phyloP scores from a whole-genome alignment of 2,329 filamentous ascomycete species.

The Diaporthe destruens region DNA sequence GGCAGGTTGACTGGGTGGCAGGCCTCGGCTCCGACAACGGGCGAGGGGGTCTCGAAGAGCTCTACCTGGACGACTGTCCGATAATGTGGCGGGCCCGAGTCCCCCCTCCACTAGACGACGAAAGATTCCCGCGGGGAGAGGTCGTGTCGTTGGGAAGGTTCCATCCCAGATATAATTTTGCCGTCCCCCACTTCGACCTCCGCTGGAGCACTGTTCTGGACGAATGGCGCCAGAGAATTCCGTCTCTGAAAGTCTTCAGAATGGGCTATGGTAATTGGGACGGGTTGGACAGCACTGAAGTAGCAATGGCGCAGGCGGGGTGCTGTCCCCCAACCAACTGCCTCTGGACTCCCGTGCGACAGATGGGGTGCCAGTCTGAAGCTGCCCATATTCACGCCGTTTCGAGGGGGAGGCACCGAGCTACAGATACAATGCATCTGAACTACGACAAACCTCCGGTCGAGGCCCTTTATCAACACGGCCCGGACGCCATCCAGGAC shows the following conservation, averaged over 20 bases:
- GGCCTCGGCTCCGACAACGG: constrained; percentile 49
- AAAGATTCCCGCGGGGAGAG: constrained; percentile 21
- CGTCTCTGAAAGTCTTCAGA: constrained; percentile 22
- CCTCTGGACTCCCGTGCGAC: neutral
- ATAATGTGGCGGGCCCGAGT: constrained; percentile 46
- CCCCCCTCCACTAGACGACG: neutral
- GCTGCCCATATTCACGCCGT: no score
- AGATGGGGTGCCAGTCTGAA: neutral
- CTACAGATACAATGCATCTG: neutral
- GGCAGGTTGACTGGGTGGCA: constrained; percentile 61
- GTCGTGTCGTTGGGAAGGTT: neutral
- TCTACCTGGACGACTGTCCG: constrained; percentile 59
- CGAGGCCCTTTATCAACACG: neutral
- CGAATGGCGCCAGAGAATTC: constrained; percentile 26
- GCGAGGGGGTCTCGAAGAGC: constrained; percentile 52
- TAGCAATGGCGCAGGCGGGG: constrained; percentile 16
- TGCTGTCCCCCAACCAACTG: neutral
- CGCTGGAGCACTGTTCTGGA: constrained; percentile 20
- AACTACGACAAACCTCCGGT: constrained; percentile 33
- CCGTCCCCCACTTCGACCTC: neutral
- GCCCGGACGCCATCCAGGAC: neutral
- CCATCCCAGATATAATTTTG: neutral
- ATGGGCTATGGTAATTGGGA: constrained; percentile 36
- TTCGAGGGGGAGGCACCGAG: neutral
- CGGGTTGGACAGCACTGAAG: neutral